Conservation (phyloP, 176 grass and related monocot species). For the Bolboschoenus planiculmis region DNA sequence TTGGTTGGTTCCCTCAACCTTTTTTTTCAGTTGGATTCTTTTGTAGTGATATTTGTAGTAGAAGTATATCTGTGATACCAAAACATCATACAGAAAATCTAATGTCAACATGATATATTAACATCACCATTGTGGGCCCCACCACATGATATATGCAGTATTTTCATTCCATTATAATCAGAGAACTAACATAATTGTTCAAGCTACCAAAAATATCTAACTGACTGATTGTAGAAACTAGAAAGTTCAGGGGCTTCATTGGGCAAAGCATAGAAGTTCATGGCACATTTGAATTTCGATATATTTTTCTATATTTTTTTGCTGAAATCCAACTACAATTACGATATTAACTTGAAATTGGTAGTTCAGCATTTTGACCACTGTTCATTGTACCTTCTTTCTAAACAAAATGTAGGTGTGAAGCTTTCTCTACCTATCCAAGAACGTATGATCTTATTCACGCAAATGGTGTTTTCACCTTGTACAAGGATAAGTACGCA, state of each 20-base stretch:
- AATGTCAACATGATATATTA: neutral
- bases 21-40: neutral
- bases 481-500: slow-evolving; percentile 70
- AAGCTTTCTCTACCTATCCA: slow-evolving; percentile 88
- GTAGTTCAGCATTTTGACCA: neutral
- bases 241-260: neutral
- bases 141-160: neutral
- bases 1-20: neutral
- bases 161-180: neutral
- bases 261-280: neutral
- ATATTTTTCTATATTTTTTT: neutral
- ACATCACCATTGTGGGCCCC: neutral
- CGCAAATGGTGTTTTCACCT: slow-evolving; percentile 57
- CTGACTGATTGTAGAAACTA: neutral
- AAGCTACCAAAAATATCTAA: neutral
- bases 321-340: neutral
- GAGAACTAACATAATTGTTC: neutral
- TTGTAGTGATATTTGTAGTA: neutral
- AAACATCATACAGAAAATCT: neutral
- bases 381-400: neutral
- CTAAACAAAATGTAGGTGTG: slow-evolving; percentile 45
- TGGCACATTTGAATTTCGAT: neutral
- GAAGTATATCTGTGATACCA: neutral
- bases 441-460: slow-evolving; percentile 86
- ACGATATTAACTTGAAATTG: neutral